Evolutionary conservation across 2,329 filamentous ascomycete genomes (phyloP).

Genomic region (Diaporthe eres): DNA sequence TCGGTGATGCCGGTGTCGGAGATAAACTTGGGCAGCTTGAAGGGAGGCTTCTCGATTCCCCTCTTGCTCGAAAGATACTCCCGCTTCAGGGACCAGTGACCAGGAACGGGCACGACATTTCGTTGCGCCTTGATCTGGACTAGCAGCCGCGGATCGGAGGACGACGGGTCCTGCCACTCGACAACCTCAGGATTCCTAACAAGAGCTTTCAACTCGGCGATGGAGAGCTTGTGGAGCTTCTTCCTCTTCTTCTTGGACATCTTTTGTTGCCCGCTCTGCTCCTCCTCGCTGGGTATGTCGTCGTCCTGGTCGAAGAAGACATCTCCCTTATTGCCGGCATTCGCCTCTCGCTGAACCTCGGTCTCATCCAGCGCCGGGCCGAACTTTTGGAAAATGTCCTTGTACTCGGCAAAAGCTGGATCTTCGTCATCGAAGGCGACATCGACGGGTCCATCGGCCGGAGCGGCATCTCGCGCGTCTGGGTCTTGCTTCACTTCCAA

Average conservation of each 20-base stretch:
- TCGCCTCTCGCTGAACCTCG: slow-evolving; percentile 73
- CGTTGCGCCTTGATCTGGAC: slow-evolving; percentile 96
- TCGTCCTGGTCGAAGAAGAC: slow-evolving; percentile 88
- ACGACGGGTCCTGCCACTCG: slow-evolving; percentile 96
- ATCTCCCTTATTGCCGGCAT: slow-evolving; percentile 83
- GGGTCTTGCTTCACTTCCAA: slow-evolving; percentile 60
- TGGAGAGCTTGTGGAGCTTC: slow-evolving; percentile 89
- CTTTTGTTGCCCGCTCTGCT: slow-evolving; percentile 76
- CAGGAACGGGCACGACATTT: slow-evolving; percentile 94
- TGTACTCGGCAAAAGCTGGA: slow-evolving; percentile 87
- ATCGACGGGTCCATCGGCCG: slow-evolving; percentile 62
- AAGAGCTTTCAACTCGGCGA: slow-evolving; percentile 94
- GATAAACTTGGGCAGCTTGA: slow-evolving; percentile 95
- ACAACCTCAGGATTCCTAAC: slow-evolving; percentile 94
- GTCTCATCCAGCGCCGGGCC: slow-evolving; percentile 75
- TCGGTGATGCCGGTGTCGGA: slow-evolving; percentile 97
- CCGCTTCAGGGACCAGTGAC: slow-evolving; percentile 95
- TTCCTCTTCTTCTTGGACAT: slow-evolving; percentile 97
- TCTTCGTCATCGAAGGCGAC: slow-evolving; percentile 75
- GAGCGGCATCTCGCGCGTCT: slow-evolving; percentile 51
- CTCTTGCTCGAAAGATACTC: slow-evolving; percentile 98
- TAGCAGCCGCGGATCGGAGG: slow-evolving; percentile 87
- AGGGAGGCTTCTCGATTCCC: slow-evolving; percentile 95
- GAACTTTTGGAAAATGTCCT: slow-evolving; percentile 86
- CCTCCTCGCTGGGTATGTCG: slow-evolving; percentile 88